These are phyloP conservation scores for Marasmius fiardii DNA, from an alignment of 1,284 basidiomycete genomes.

Conservation along the genomic window DNA sequence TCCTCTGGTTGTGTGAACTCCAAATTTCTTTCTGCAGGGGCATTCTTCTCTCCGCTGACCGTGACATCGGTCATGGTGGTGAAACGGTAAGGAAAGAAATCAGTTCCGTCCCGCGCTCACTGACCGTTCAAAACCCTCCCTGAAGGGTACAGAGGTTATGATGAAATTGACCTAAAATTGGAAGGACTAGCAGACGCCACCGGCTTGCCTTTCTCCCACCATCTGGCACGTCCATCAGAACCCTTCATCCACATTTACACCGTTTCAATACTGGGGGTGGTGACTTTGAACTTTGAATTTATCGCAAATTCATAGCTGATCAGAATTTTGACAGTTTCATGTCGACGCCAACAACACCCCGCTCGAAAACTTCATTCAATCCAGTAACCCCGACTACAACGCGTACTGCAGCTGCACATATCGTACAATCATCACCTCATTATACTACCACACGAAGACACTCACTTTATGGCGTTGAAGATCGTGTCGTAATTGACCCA, in stretches of 20 bases:
- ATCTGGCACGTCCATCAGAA: too few species aligned
- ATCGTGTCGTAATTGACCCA: conserved; percentile 81
- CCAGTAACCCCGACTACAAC: conserved; percentile 51
- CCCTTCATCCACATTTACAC: too few species aligned
- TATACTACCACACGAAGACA: conserved; percentile 75
- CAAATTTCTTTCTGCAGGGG: background rate
- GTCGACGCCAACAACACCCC: conserved; percentile 45
- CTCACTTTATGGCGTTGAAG: conserved; percentile 83
- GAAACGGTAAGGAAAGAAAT: background rate
- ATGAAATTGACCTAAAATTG: too few species aligned
- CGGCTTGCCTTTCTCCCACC: too few species aligned
- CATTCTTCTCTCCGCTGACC: background rate
- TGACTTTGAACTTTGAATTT: too few species aligned
- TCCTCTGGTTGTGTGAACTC: background rate
- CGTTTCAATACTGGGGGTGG: too few species aligned
- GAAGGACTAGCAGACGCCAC: too few species aligned
- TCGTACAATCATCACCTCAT: conserved; percentile 68
- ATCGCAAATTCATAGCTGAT: too few species aligned
- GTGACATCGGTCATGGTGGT: background rate
- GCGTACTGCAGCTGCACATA: conserved; percentile 42
- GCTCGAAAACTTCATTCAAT: conserved; percentile 33
- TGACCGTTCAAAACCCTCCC: background rate
- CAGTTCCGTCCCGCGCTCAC: background rate
- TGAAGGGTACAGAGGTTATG: too few species aligned
- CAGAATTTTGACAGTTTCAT: conserved; percentile 20